These are phyloP conservation scores for Tylopilus rubrobrunneus DNA, from an alignment of 768 basidiomycete species.

Conservation along the genomic window DNA sequence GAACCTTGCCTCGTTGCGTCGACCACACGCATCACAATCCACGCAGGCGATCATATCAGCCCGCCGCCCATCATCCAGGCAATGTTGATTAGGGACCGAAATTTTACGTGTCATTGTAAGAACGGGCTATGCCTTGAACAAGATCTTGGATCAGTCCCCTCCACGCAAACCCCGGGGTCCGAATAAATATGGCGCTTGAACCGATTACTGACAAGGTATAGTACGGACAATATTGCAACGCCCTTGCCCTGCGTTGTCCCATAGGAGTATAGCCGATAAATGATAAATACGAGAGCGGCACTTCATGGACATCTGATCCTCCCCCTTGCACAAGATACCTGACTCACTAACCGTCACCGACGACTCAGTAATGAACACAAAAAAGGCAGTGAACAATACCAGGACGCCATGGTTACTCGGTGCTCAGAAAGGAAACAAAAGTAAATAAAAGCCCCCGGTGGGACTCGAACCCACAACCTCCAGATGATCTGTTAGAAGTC, in stretches of 20 bases:
- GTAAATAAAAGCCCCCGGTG: conserved; percentile 57
- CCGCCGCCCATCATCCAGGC: neutral
- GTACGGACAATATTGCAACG: neutral
- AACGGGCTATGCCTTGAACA: conserved; percentile 8
- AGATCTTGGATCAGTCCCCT: conserved; percentile 7
- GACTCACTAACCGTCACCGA: neutral
- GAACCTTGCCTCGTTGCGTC: neutral
- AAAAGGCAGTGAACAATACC: neutral
- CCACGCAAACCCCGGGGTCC: conserved; percentile 3
- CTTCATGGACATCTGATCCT: neutral
- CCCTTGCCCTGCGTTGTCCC: neutral
- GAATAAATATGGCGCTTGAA: neutral
- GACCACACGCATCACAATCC: neutral
- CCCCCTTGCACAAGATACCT: neutral
- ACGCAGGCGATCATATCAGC: neutral
- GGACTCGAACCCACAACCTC: conserved; percentile 87
- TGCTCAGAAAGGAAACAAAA: conserved; percentile 15
- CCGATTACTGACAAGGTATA: conserved; percentile 1
- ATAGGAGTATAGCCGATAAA: neutral
- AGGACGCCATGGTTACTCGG: neutral
- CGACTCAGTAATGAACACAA: neutral
- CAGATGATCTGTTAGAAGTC: conserved; percentile 83
- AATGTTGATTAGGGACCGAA: neutral
- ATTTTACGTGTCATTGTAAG: conserved; percentile 22
- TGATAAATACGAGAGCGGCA: too few species aligned